phyloP scores from a whole-genome alignment of 306 rosid species.

The Vigna trinervia region DNA sequence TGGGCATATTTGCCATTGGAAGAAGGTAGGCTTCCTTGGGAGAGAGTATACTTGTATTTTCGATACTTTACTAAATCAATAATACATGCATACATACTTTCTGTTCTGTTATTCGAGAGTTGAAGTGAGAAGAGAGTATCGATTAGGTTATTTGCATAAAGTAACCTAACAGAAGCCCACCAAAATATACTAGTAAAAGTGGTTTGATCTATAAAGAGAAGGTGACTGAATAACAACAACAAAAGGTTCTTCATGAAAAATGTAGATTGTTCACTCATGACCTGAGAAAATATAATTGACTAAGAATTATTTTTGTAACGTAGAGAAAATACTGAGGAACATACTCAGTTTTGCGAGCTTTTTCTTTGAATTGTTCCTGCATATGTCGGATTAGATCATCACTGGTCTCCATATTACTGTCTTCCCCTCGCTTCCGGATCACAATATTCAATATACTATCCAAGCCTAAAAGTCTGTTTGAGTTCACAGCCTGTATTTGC shows the following conservation, averaged over 20 bases:
- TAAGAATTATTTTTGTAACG: conserved; percentile 15
- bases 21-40: too few relatives aligned
- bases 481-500: conserved; percentile 81
- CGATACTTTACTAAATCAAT: too few relatives aligned
- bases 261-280: conserved; percentile 31
- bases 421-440: conserved; percentile 89
- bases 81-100: too few relatives aligned
- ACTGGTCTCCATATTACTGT: conserved; percentile 85
- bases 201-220: conserved; percentile 28
- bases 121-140: too few relatives aligned
- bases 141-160: too few relatives aligned
- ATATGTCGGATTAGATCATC: conserved; percentile 92
- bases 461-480: conserved; percentile 88
- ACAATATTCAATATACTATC: conserved; percentile 95
- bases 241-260: conserved; percentile 32
- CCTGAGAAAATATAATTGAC: conserved; percentile 16
- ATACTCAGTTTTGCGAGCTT: conserved; percentile 98
- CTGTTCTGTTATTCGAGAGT: too few relatives aligned
- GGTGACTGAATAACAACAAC: conserved; percentile 4
- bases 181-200: conserved; percentile 28
- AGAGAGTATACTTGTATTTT: too few relatives aligned
- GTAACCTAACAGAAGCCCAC: too few relatives aligned
- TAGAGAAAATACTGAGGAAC: conserved; percentile 45
- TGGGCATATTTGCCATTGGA: too few relatives aligned
- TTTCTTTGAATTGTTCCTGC: conserved; percentile 99